These are phyloP conservation scores for Pleurotus sapidus DNA, from an alignment of 768 basidiomycete species.

Conservation along the genomic window DNA sequence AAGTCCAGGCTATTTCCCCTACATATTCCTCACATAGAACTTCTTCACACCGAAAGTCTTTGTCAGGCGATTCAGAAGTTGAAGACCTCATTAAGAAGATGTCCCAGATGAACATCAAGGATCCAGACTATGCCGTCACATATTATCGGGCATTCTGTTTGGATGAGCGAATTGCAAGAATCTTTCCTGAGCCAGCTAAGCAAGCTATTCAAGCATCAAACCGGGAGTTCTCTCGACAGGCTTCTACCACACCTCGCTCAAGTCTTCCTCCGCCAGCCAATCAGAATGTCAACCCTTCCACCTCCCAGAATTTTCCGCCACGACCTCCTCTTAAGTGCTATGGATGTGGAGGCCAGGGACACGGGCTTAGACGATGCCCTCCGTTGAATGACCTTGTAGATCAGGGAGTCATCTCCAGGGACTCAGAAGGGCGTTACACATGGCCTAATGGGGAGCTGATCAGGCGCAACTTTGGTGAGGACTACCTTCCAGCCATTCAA, in stretches of 20 bases:
- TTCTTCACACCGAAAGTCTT: no score
- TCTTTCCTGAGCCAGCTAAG: background rate
- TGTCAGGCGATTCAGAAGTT: background rate
- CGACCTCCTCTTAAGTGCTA: background rate
- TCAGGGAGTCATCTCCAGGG: background rate
- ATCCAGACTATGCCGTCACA: background rate
- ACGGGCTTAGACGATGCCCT: background rate
- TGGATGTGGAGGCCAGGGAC: constrained; percentile 3
- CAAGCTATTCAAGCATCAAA: background rate
- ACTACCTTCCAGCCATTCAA: background rate
- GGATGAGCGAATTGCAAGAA: background rate
- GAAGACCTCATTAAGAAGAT: constrained; percentile 7
- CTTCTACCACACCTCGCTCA: background rate
- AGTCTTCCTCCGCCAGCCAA: background rate
- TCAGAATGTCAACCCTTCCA: background rate
- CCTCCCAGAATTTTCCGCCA: background rate
- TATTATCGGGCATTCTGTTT: constrained; percentile 7
- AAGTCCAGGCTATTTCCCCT: background rate
- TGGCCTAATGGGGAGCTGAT: background rate
- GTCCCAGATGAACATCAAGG: background rate
- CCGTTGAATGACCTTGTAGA: background rate
- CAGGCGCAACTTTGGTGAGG: background rate
- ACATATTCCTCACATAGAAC: no score
- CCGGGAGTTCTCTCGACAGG: background rate
- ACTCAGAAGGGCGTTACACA: background rate